These are phyloP conservation scores for Nicotiana tomentosiformis DNA, from an alignment of 257 asterid species.

Conservation along the genomic window DNA sequence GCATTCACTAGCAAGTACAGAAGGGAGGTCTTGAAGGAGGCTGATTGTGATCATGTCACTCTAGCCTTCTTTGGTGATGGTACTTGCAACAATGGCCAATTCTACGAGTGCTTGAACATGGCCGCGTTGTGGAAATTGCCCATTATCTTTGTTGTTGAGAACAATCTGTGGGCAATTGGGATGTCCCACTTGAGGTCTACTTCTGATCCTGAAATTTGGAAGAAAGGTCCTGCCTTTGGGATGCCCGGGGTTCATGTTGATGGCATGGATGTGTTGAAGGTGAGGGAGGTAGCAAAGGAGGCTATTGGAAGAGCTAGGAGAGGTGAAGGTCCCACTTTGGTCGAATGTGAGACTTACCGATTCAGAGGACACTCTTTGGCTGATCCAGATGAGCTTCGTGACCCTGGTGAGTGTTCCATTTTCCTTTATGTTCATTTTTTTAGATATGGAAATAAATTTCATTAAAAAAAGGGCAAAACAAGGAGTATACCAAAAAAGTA, in stretches of 20 bases:
- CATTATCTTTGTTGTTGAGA: conserved; percentile 88
- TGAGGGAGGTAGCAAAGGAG: conserved; percentile 92
- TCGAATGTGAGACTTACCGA: conserved; percentile 93
- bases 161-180: conserved; percentile 98
- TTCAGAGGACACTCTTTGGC: conserved; percentile 99
- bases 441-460: too few species aligned
- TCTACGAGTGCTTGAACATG: conserved; percentile 98
- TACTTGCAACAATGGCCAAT: conserved; percentile 93
- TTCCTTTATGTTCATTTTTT: not conserved
- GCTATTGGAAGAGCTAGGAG: conserved; percentile 87
- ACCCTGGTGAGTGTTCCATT: conserved; percentile 59
- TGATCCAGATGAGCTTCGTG: conserved; percentile 98
- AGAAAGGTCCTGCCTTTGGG: conserved; percentile 97
- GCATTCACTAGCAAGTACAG: conserved; percentile 84
- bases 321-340: conserved; percentile 95
- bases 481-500: too few species aligned
- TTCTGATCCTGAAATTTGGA: conserved; percentile 94
- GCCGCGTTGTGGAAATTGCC: conserved; percentile 97
- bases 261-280: conserved; percentile 98
- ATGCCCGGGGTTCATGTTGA: conserved; percentile 98
- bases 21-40: conserved; percentile 79
- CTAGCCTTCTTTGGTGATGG: conserved; percentile 95
- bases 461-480: too few species aligned
- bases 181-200: conserved; percentile 98
- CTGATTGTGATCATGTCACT: conserved; percentile 80